Evolutionary conservation across 225 moss, liverwort and hornwort genomes (phyloP), one percentile per base, ranked within the genome.

Genomic region (Pseudoscleropodium purum): DNA sequence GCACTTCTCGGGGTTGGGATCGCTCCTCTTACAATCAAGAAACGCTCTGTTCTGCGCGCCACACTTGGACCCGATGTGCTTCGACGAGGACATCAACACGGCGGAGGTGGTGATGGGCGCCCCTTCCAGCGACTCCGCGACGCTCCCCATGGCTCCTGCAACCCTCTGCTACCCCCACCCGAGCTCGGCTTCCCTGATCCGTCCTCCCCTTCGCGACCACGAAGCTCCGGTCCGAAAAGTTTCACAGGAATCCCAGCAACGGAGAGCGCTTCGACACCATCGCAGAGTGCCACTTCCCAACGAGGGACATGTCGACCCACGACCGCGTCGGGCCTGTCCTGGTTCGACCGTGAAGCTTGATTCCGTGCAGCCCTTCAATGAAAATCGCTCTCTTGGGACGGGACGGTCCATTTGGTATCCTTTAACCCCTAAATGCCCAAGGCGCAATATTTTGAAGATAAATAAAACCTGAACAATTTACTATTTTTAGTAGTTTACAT

Each of bases 1-100:
- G 82, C 96, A 99, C 83, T 92, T 96, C 92, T 99, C 97, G 49
- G 97, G 99, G 79, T 99, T 93, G 62, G 97, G 92, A 91, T 99
- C 96, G 52, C 88, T 85, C 52, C 96, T 92, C 87, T 99, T 99
- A 95, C 99, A 99, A 86, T 96, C 96, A 89, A 99, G 74, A 91
- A 99, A 99, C 56, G 96, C 95, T 60, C 95, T 85, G 89, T 99
- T 97, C 94, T 97, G 94, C 83, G 96, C 93, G 70, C 96, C 95
- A 89, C 99, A 99, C 92, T 91, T 96, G 83, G 95, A 87, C 24
- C 84, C 81, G 88, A 99, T 95, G 89, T 99, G 96, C 94, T 96
- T 97, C 36, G 96, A 97, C 68, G 94, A 52, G 66, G 99, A 97
- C 88, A 96, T 97, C 87, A 99, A 86, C 84, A 99, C 97, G 39